A percentile compares a stretch with the other conserved stretches of the same genome.
Conservation (phyloP, 2,329 filamentous ascomycete genomes). For the Catunica adiposa region DNA sequence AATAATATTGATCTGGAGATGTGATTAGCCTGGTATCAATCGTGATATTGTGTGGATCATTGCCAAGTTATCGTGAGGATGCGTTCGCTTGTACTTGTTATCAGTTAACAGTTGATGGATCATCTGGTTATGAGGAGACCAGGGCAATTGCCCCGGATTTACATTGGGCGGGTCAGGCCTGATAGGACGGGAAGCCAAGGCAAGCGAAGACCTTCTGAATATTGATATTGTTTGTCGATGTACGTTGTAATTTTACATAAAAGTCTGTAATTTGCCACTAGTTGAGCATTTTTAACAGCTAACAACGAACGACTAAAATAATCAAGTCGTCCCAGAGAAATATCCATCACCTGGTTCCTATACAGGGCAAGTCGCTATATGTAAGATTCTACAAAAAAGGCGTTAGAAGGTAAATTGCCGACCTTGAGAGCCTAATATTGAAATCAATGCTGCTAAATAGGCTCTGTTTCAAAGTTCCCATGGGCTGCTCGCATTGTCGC, state of each 20-base stretch:
- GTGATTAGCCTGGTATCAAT: not conserved
- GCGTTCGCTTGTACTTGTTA: too few relatives aligned
- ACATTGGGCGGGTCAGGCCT: not conserved
- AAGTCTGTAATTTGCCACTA: not conserved
- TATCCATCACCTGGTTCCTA: not conserved
- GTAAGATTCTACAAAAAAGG: not conserved
- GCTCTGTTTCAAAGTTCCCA: not conserved
- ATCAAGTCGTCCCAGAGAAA: not conserved
- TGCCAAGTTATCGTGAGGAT: not conserved
- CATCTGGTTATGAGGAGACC: not conserved
- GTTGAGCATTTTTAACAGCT: not conserved
- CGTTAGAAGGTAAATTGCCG: not conserved
- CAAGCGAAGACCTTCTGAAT: too few relatives aligned
- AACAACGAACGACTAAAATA: not conserved
- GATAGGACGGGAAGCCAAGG: not conserved
- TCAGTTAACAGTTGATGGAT: too few relatives aligned
- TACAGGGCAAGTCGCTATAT: not conserved
- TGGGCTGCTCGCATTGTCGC: not conserved
- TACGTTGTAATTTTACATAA: too few relatives aligned
- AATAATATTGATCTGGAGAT: not conserved
- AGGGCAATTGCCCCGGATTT: not conserved
- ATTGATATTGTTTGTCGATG: too few relatives aligned
- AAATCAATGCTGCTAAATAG: not conserved
- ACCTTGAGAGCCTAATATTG: not conserved
- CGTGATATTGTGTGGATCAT: not conserved